phyloP scores from a whole-genome alignment of 192 early-diverging fungal genomes.

The Umbelopsis sp. region DNA sequence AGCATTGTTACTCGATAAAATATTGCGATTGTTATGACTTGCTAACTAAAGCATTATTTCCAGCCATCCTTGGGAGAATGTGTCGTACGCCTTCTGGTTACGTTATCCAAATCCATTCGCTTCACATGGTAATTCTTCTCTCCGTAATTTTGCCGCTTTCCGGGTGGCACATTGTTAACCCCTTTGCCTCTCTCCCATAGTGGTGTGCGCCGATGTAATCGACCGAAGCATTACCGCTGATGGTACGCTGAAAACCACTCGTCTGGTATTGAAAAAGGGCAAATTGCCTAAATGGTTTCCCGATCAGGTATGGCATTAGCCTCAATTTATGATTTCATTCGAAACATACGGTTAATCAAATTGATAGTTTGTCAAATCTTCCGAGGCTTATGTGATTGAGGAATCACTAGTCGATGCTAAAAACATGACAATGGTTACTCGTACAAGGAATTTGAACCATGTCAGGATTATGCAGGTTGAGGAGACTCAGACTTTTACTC shows the following conservation, averaged over 20 bases:
- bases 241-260: slow-evolving; percentile 82
- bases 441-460: slow-evolving; percentile 91
- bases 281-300: slow-evolving; percentile 88
- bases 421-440: slow-evolving; percentile 76
- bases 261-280: slow-evolving; percentile 89
- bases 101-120: slow-evolving; percentile 99
- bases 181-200: slow-evolving; percentile 33
- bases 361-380: slow-evolving; percentile 72
- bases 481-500: slow-evolving; percentile 80
- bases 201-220: slow-evolving; percentile 91
- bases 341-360: too few relatives aligned
- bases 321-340: background rate
- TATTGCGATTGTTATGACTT: slow-evolving; percentile 2
- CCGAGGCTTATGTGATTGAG: slow-evolving; percentile 92
- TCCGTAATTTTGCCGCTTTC: background rate
- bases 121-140: slow-evolving; percentile 60
- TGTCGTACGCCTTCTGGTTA: slow-evolving; percentile 89
- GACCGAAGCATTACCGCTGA: slow-evolving; percentile 81
- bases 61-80: slow-evolving; percentile 73
- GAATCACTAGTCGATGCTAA: slow-evolving; percentile 82
- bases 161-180: background rate
- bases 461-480: slow-evolving; percentile 91
- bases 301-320: slow-evolving; percentile 44
- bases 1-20: slow-evolving; percentile 27
- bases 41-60: background rate